A percentile compares a stretch with the other conserved stretches of the same genome.
These are phyloP conservation scores for Papiliotrema nemorosa DNA, from an alignment of 1,284 basidiomycete species.

Conservation along the genomic window DNA sequence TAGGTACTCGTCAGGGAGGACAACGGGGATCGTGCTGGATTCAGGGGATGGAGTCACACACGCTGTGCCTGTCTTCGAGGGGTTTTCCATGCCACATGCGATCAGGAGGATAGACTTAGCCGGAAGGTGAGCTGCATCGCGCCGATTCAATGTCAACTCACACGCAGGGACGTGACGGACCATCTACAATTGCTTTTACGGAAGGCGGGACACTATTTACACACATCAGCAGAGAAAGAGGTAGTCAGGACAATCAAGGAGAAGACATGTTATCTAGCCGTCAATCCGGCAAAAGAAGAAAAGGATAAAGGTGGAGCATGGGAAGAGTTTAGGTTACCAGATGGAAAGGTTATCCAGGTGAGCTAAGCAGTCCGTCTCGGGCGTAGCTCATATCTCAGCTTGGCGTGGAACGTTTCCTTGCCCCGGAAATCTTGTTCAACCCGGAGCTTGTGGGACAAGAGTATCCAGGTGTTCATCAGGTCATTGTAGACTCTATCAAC, in stretches of 20 bases:
- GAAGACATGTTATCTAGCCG: conserved; percentile 91
- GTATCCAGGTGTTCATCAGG: conserved; percentile 78
- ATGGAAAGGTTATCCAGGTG: conserved; percentile 90
- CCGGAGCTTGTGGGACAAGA: conserved; percentile 95
- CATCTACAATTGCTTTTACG: conserved; percentile 90
- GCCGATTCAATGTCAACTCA: conserved; percentile 2
- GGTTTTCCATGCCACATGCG: conserved; percentile 98
- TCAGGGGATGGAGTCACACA: conserved; percentile 99
- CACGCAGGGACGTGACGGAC: conserved; percentile 84
- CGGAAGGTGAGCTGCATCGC: conserved; percentile 62
- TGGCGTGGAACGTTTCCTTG: conserved; percentile 90
- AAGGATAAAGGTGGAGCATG: conserved; percentile 71
- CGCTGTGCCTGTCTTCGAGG: conserved; percentile 98
- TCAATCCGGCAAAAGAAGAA: conserved; percentile 90
- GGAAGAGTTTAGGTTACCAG: conserved; percentile 92
- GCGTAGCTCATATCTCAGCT: conserved; percentile 57
- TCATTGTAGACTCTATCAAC: conserved; percentile 56
- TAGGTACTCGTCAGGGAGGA: conserved; percentile 98
- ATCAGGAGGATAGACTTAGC: conserved; percentile 94
- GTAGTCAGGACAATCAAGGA: conserved; percentile 98
- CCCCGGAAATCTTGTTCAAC: conserved; percentile 97
- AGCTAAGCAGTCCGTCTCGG: conserved; percentile 19
- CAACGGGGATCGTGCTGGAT: conserved; percentile 97
- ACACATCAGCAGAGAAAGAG: conserved; percentile 96
- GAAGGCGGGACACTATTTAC: conserved; percentile 90